A percentile compares a stretch with the other conserved stretches of the same genome.
Evolutionary conservation across 2,329 filamentous ascomycete species (phyloP).

Genomic region (Zalaria obscura): DNA sequence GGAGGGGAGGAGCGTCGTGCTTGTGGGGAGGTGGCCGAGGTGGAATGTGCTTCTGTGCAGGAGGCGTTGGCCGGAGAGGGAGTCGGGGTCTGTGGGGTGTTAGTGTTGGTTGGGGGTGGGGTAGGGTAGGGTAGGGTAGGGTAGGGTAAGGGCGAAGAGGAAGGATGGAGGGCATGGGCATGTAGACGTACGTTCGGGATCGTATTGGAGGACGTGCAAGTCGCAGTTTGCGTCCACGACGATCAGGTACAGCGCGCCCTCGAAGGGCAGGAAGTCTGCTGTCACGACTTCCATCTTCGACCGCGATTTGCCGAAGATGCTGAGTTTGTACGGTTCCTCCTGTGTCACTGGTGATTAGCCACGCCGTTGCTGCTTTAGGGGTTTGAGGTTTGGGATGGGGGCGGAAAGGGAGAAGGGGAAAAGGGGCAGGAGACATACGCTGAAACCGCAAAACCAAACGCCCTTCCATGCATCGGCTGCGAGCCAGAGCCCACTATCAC

Average conservation of each 20-base stretch:
- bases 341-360: constrained; percentile 12
- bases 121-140: neutral
- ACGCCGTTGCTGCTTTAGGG: too few relatives aligned
- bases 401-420: too few relatives aligned
- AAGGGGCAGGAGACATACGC: constrained; percentile 36
- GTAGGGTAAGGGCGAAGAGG: too few relatives aligned
- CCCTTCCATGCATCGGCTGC: constrained; percentile 88
- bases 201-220: constrained; percentile 80
- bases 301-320: constrained; percentile 76
- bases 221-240: constrained; percentile 75
- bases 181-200: constrained; percentile 66
- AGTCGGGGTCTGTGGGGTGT: constrained; percentile 61
- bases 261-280: constrained; percentile 79
- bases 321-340: constrained; percentile 93
- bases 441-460: constrained; percentile 91
- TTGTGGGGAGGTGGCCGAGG: constrained; percentile 63
- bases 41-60: constrained; percentile 82
- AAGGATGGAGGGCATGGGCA: too few relatives aligned
- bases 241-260: constrained; percentile 67
- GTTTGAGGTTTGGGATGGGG: too few relatives aligned
- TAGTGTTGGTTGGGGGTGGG: neutral
- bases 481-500: constrained; percentile 69
- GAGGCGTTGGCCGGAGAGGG: constrained; percentile 73
- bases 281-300: constrained; percentile 64
- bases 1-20: constrained; percentile 62